Percentiles rank a stretch among this genome's conserved stretches.
Evolutionary conservation across 2,329 filamentous ascomycete genomes (phyloP).

Genomic region (Lithohypha guttulata): DNA sequence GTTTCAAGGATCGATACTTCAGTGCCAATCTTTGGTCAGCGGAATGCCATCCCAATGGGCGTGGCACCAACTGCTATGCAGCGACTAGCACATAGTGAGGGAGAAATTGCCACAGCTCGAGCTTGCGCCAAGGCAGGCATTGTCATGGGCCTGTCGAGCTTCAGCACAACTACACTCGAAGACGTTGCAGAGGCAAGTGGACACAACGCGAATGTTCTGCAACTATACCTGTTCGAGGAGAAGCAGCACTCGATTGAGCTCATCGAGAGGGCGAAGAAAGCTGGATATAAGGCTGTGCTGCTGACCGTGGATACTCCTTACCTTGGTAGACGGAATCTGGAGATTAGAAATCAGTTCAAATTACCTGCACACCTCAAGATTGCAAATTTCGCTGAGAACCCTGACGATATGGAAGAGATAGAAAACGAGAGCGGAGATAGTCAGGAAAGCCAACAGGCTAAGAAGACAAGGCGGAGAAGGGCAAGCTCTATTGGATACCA

Average conservation of each 20-base stretch:
- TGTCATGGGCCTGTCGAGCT: constrained; percentile 36
- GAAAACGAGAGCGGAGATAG: constrained; percentile 24
- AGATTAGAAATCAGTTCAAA: constrained; percentile 20
- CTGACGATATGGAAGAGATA: constrained; percentile 42
- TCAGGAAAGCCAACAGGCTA: neutral
- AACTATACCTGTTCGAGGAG: constrained; percentile 42
- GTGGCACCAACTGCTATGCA: constrained; percentile 43
- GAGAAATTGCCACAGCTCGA: constrained; percentile 37
- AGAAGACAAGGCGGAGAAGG: constrained; percentile 1
- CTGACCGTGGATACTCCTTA: constrained; percentile 43
- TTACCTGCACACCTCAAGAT: constrained; percentile 17
- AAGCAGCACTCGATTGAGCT: constrained; percentile 29
- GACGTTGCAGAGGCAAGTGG: constrained; percentile 32
- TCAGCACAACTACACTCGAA: constrained; percentile 32
- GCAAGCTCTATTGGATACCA: constrained; percentile 11
- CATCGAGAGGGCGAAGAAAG: constrained; percentile 30
- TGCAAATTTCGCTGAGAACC: constrained; percentile 28
- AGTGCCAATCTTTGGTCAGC: constrained; percentile 33
- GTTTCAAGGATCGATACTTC: constrained; percentile 29
- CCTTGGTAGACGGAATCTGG: constrained; percentile 32
- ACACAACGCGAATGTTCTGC: constrained; percentile 32
- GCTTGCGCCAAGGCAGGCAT: constrained; percentile 32
- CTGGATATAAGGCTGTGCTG: constrained; percentile 41
- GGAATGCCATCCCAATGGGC: constrained; percentile 37
- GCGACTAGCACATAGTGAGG: constrained; percentile 38